phyloP scores from a whole-genome alignment of 78 protist genomes.

The Dictyostelium intermedium region DNA sequence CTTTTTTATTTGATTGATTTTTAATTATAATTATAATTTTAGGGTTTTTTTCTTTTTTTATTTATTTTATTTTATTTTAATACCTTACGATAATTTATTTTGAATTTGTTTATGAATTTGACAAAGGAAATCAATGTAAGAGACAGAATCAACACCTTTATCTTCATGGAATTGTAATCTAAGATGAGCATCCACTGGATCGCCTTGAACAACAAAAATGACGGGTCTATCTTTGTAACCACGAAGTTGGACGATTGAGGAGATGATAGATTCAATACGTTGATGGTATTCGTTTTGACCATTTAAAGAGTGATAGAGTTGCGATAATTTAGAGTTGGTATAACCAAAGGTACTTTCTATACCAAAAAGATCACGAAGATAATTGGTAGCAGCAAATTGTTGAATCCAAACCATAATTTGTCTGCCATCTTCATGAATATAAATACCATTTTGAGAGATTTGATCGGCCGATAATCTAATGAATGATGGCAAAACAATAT shows the following conservation, averaged over 20 bases:
- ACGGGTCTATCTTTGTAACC: conserved; percentile 28
- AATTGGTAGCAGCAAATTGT: conserved; percentile 27
- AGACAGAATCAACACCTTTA: conserved; percentile 67
- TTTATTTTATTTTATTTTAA: background rate
- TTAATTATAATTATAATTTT: background rate
- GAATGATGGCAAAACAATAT: conserved; percentile 30
- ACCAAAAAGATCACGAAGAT: conserved; percentile 29
- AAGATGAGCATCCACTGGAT: conserved; percentile 33
- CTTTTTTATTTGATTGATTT: background rate
- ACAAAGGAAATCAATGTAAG: conserved; percentile 77
- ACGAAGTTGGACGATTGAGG: background rate
- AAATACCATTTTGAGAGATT: conserved; percentile 62
- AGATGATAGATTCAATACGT: conserved; percentile 29
- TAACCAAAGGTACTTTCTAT: conserved; percentile 36
- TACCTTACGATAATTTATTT: conserved; percentile 77
- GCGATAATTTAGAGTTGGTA: background rate
- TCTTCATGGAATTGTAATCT: conserved; percentile 60
- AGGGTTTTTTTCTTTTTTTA: background rate
- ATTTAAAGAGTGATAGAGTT: background rate
- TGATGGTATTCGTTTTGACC: conserved; percentile 51
- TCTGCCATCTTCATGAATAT: conserved; percentile 59
- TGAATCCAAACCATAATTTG: conserved; percentile 54
- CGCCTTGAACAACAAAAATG: conserved; percentile 32
- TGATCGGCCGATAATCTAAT: conserved; percentile 33
- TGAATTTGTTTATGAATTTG: conserved; percentile 81